Percentiles rank a stretch among this genome's conserved stretches.
Conservation (phyloP, 768 basidiomycete genomes). For the Podaxis carcinomalis region DNA sequence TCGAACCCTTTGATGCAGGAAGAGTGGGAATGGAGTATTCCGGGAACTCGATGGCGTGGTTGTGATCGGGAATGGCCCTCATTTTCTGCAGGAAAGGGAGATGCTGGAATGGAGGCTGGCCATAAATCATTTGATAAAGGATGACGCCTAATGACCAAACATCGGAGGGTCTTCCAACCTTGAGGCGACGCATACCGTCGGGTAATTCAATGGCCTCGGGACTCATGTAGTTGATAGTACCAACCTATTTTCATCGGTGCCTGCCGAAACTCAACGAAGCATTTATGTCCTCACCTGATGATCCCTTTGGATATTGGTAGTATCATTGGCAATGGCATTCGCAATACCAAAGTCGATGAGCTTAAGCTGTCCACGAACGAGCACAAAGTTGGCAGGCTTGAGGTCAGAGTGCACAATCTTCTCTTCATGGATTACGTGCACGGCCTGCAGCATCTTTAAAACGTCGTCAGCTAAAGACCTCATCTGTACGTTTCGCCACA, state of each 20-base stretch:
- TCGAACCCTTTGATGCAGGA: slow-evolving; percentile 29
- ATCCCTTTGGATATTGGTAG: slow-evolving; percentile 96
- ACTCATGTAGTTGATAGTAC: slow-evolving; percentile 98
- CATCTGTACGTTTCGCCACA: slow-evolving; percentile 15
- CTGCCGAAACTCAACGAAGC: not conserved
- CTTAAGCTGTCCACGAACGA: slow-evolving; percentile 93
- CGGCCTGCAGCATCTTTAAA: slow-evolving; percentile 90
- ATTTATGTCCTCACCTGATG: slow-evolving; percentile 60
- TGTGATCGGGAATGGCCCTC: slow-evolving; percentile 84
- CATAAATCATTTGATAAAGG: slow-evolving; percentile 98
- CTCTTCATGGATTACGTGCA: slow-evolving; percentile 97
- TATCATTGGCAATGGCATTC: slow-evolving; percentile 97
- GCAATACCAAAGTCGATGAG: slow-evolving; percentile 99
- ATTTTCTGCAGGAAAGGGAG: slow-evolving; percentile 85
- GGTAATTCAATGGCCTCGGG: slow-evolving; percentile 92
- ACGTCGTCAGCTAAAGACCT: not conserved
- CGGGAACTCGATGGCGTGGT: slow-evolving; percentile 79
- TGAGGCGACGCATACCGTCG: slow-evolving; percentile 83
- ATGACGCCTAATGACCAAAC: slow-evolving; percentile 99
- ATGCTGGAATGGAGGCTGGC: slow-evolving; percentile 87
- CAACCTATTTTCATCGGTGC: slow-evolving; percentile 53
- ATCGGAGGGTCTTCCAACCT: slow-evolving; percentile 93
- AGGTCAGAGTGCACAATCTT: slow-evolving; percentile 98
- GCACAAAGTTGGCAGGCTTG: slow-evolving; percentile 97
- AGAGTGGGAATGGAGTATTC: slow-evolving; percentile 55